Evolutionary conservation across 2,329 filamentous ascomycete genomes (phyloP), one percentile per base, ranked within the genome.

Genomic region (Colletotrichum graminicola): DNA sequence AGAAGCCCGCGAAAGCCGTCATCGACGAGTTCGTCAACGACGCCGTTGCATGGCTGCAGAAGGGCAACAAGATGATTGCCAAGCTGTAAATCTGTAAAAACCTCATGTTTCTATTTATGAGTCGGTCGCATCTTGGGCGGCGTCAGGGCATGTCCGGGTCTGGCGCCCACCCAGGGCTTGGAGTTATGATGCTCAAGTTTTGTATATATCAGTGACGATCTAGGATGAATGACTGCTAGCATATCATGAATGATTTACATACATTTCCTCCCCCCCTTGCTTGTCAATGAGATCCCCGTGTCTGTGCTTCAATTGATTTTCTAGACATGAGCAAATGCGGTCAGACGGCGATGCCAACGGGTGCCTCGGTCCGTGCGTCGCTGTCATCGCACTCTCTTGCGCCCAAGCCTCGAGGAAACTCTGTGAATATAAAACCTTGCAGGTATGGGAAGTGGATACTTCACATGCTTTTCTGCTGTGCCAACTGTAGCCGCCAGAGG

Each of bases 21-120:
- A 92, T 99, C 49, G 96, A 99, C 79, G 96, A 99, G 86, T 92
- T 99, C 77, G 93, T 99, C 74, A 83, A 85, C 63, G 95, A 97
- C 79, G 96, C 95, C 51, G 90, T 93, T 70, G 86, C 86, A 73
- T 89, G 88, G 81, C 81, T 97, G 76, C 86, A 91, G 80, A 89
- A 87, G 78, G 93, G 92, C 74, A 89, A 89, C 82, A 88, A 89
- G 79, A 83, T 90, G 84, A 86, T 92, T 78, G 84, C 92, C 62
- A 94, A 94, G 86, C 82, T 94, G 83, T 94, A 91, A 82, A 76
- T 43, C 23, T 60, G 61, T 66, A 66, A 66, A 73, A 67, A 55
- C 36, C 23, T 43, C 43, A 59, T 43, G 43, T 67, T 70, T 62
- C 63, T 62, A 71, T 74, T 73, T 56, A 39, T 6, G 59, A 67